Base-by-base conservation (phyloP, 192 early-diverging fungal species). In the Dissophora ornata region DNA sequence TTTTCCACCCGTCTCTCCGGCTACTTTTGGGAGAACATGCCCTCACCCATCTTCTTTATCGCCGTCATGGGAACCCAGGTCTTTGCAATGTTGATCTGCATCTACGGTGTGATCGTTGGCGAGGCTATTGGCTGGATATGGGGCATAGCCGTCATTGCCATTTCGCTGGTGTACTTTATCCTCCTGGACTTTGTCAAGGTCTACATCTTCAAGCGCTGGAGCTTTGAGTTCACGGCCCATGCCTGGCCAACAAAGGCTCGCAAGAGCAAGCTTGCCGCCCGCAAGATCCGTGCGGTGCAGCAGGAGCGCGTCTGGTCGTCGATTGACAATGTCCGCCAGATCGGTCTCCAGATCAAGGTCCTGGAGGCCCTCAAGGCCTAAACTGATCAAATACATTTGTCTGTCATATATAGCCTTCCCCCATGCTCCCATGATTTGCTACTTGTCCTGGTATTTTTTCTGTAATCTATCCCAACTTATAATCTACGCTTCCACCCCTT, bases 101-200 rank as follows among this genome's bases (percentile, higher is more conserved):
- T 93, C 54, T 85, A 88, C 58, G 86, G 84, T 69, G 61, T 85
- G 16, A 91, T 93, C 82, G 89, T 87, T 41, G 85, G 79, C 9
- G 52, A 71, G 45, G 71, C 84, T 16, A 90, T 92, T 62, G 93
- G 94, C 19, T 88, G 85, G 71, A 84, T 70, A 34, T 94, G 93
- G 93, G 92, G 91, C 44, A 48, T 90, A 19, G 64, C 80, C 34
- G 84, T 97, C 46, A 80, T 96, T 40, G 86, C 71, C 40, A 63
- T 96, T 40, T 96, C 95, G 32, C 75, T 94, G 30, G 87, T 88
- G n/a, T 92, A 88, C 79, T 93, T 95, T 75, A 84, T 95, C 63
- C 34, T 96, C 52, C 85, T 96, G 6, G 96, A 98, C 78, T 82
- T 92, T 24, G 90, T 98, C 85, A 98, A 98, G 83, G 95, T 96